phyloP scores from a whole-genome alignment of 495 filamentous ascomycete genomes.

The Neurospora sp. region DNA sequence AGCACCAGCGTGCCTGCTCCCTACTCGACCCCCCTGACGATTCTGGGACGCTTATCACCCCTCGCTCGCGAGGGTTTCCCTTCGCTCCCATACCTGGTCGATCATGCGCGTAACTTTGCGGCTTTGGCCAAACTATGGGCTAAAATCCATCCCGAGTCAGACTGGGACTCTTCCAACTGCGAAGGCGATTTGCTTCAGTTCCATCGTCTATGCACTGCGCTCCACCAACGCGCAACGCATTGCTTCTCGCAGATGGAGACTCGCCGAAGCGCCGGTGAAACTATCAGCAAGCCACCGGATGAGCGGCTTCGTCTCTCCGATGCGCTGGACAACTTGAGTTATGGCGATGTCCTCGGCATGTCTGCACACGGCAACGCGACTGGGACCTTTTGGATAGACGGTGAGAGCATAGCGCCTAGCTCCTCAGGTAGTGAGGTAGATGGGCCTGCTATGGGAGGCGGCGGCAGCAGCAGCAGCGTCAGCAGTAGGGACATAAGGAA shows the following conservation, averaged over 20 bases:
- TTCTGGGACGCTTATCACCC: conserved; percentile 71
- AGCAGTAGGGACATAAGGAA: conserved; percentile 32
- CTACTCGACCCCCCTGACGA: conserved; percentile 88
- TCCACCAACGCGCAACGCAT: conserved; percentile 56
- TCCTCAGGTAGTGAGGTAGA: conserved; percentile 42
- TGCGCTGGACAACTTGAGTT: conserved; percentile 57
- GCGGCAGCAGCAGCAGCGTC: conserved; percentile 15
- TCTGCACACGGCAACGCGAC: conserved; percentile 22
- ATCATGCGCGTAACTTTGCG: conserved; percentile 80
- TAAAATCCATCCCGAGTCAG: conserved; percentile 43
- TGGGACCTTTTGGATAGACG: conserved; percentile 22
- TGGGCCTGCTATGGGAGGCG: conserved; percentile 10
- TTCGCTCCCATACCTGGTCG: conserved; percentile 87
- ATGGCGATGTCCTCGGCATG: conserved; percentile 27
- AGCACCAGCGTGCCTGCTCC: conserved; percentile 63
- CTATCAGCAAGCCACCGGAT: conserved; percentile 50
- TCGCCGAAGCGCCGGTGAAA: conserved; percentile 39
- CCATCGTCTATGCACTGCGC: conserved; percentile 59
- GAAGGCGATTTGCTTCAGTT: conserved; percentile 61
- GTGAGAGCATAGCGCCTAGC: conserved; percentile 29
- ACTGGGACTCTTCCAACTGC: conserved; percentile 34
- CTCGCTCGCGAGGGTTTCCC: conserved; percentile 89
- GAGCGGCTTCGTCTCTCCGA: conserved; percentile 62
- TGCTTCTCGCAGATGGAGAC: conserved; percentile 22
- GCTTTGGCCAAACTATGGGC: conserved; percentile 86